Percentiles rank a stretch among this genome's conserved stretches.
phyloP scores from a whole-genome alignment of 805 yeast species.

The Candida palmyrensis region DNA sequence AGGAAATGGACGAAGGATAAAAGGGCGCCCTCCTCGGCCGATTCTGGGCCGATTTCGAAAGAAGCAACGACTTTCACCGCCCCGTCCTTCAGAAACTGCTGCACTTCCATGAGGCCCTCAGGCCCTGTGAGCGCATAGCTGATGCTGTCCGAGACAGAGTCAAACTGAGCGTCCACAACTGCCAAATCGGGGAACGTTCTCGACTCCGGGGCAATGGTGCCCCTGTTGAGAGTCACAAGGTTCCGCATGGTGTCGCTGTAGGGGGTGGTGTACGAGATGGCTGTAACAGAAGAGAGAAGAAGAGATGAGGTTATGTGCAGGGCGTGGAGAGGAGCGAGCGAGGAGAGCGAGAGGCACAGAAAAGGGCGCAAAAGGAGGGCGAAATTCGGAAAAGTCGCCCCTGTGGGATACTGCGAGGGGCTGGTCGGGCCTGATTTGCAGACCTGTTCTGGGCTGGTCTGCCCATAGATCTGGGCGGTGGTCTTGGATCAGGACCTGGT shows the following conservation, averaged over 20 bases:
- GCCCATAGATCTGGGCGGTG: too few relatives aligned
- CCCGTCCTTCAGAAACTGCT: constrained; percentile 66
- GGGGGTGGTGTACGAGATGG: neutral
- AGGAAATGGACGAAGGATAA: constrained; percentile 63
- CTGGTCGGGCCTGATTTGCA: too few relatives aligned
- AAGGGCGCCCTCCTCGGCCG: constrained; percentile 15
- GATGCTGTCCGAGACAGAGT: constrained; percentile 67
- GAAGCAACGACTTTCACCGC: constrained; percentile 53
- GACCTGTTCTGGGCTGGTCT: too few relatives aligned
- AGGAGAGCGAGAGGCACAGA: neutral
- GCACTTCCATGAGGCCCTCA: constrained; percentile 62
- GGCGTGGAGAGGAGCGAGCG: neutral
- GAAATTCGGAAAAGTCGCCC: too few relatives aligned
- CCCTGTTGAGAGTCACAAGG: constrained; percentile 49
- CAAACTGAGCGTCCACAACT: constrained; percentile 56
- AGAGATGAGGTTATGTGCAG: neutral
- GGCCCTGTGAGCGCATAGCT: constrained; percentile 60
- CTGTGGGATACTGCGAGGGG: too few relatives aligned
- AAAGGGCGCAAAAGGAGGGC: too few relatives aligned
- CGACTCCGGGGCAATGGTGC: constrained; percentile 47
- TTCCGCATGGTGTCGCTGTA: constrained; percentile 36
- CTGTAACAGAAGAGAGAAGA: neutral
- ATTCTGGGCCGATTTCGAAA: constrained; percentile 43
- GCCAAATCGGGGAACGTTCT: constrained; percentile 60
- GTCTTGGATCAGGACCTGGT: too few relatives aligned